Percentiles rank a stretch among this genome's conserved stretches.
Evolutionary conservation across 225 moss, liverwort and hornwort species (phyloP).

Genomic region (Polytrichum commune): DNA sequence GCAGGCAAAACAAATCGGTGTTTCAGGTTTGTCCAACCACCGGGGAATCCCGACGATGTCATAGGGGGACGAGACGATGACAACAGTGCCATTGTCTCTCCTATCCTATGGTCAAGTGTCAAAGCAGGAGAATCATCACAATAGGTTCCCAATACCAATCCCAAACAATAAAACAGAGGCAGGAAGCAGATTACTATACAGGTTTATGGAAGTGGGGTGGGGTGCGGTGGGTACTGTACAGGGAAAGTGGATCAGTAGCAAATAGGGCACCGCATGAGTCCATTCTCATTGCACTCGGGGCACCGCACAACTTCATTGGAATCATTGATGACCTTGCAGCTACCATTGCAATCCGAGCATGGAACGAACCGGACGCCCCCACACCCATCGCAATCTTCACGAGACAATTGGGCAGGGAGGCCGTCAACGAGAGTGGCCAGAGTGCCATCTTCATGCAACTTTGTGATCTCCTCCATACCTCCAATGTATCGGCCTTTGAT

Average conservation of each 20-base stretch:
- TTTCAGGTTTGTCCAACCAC: too few relatives aligned
- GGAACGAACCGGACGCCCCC: slow-evolving; percentile 64
- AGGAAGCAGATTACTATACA: background rate
- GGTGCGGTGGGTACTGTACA: background rate
- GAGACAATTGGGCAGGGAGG: slow-evolving; percentile 33
- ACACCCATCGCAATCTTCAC: slow-evolving; percentile 52
- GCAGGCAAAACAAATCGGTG: too few relatives aligned
- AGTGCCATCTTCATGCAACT: slow-evolving; percentile 48
- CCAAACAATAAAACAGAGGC: too few relatives aligned
- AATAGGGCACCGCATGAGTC: slow-evolving; percentile 63
- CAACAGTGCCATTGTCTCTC: too few relatives aligned
- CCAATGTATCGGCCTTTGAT: slow-evolving; percentile 53
- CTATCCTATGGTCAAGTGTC: too few relatives aligned
- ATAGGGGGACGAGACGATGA: too few relatives aligned
- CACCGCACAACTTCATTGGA: slow-evolving; percentile 46
- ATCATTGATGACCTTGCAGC: slow-evolving; percentile 46
- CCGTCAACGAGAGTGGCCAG: slow-evolving; percentile 37
- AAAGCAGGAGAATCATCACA: too few relatives aligned
- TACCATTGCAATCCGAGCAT: slow-evolving; percentile 54
- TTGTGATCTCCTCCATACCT: slow-evolving; percentile 35
- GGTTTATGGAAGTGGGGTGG: background rate
- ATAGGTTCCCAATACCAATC: too few relatives aligned
- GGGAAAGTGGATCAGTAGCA: slow-evolving; percentile 28
- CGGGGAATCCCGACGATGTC: too few relatives aligned
- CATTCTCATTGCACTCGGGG: slow-evolving; percentile 61